Evolutionary conservation across 116 monocot genomes (phyloP), one percentile per base, ranked within the genome.

Genomic region (Phalaenopsis hybrid): DNA sequence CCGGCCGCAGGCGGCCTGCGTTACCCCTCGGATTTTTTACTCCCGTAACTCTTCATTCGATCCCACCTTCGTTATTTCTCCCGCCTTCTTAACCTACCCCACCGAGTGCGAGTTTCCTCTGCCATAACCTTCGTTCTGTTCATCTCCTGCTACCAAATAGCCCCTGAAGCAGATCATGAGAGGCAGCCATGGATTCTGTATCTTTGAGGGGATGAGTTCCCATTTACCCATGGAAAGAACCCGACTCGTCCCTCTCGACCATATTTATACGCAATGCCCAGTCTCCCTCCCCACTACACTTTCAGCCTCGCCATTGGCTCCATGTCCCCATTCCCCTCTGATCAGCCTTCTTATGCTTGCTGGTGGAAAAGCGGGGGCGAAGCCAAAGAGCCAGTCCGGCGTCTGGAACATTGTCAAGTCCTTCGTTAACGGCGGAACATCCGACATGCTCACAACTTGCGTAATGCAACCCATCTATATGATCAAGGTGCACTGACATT

Each of bases 381-480:
- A 81, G 79, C 78, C 73, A n/a, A 81, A 87, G 84, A 78, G 80
- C 51, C 67, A 76, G 55, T 18, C 50, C 55, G 83, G 88, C 0
- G 83, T 85, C 11, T 96, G 96, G 96, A 74, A 46, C 33, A 85
- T 88, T 0, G 87, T 93, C 46, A 96, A 96, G 90, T 93, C 96
- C 84, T 96, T 96, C 90, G 89, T 85, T 51, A 96, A 96, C 84
- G 93, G 96, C 74, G 93, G 96, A 41, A 83, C 89, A 6, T 88
- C 96, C 6, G 93, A 93, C 31, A 96, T 96, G 93, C 96, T 93
- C 75, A 93, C 93, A 58, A 96, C 96, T 48, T 90, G 91, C 84
- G 90, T 92, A 83, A 96, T 96, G 81, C 96, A 96, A 83, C 96
- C 96, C 15, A 86, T 96, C 79, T 93, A 92, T 68, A 90, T 92